Evolutionary conservation across 225 moss, liverwort and hornwort species (phyloP), one percentile per base, ranked within the genome.

Genomic region (Pseudoscleropodium purum): DNA sequence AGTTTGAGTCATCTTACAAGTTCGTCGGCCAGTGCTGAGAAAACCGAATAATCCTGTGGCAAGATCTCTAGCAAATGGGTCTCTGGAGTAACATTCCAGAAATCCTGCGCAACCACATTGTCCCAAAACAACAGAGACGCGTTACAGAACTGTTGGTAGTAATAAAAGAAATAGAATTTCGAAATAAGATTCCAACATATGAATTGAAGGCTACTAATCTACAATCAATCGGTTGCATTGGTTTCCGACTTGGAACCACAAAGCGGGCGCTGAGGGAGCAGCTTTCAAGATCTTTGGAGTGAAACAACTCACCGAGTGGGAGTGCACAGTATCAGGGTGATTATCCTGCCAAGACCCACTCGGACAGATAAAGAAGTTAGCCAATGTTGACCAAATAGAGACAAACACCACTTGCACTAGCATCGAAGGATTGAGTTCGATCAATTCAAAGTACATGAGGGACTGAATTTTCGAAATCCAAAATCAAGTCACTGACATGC

Each of bases 21-120:
- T 43, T 92, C 89, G 56, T 94, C 92, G 13, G 94, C 92, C 41
- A 94, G 79, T 52, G 94, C 87, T 65, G 89, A 89, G 77, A 92
- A 92, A 64, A 94, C 43, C 39, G 92, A 92, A 73, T 90, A 92
- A 41, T 94, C 92, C 18, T 92, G 90, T 4, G 91, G 94, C 64
- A 92, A 61, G 30, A 83, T 86, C 18, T 63, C 74, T 11, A 91
- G 87, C 83, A 94, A 73, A 57, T 89, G 65, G 26, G 91, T 65
- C 67, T 91, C 92, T 25, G 92, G 92, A 15, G 92, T 91, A 16
- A 94, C 91, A 52, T 92, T 92, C 94, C 91, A 92, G 56, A 94
- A 89, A 52, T 86, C 90, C 91, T 94, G 83, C 84, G 29, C 84
- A 81, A 33, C 23, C 69, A 74, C 36, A 91, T 45, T 34, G 52